Percentiles rank a stretch among this genome's conserved stretches.
Conservation (phyloP, 148 eudicot genomes). For the Nepenthes gracilis region DNA sequence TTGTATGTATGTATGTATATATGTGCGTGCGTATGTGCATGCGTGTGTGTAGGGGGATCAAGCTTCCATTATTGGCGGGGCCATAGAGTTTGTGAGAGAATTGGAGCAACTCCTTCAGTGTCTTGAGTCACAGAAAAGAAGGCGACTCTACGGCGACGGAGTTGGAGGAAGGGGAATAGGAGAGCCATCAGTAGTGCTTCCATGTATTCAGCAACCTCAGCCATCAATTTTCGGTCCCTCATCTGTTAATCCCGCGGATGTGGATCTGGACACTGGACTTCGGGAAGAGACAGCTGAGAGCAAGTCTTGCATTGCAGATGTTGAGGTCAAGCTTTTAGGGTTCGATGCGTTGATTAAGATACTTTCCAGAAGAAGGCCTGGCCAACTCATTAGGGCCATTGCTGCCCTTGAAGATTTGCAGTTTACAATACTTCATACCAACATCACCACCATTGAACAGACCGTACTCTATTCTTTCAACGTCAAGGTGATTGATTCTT, state of each 20-base stretch:
- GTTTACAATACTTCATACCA: slow-evolving; percentile 75
- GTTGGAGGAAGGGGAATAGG: slow-evolving; percentile 18
- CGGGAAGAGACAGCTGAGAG: slow-evolving; percentile 72
- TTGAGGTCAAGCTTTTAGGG: slow-evolving; percentile 82
- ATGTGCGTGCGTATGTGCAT: background rate
- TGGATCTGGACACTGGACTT: slow-evolving; percentile 32
- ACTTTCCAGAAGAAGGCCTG: slow-evolving; percentile 69
- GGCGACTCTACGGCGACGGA: slow-evolving; percentile 41
- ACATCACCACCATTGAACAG: slow-evolving; percentile 90
- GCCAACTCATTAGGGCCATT: slow-evolving; percentile 70
- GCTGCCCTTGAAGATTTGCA: slow-evolving; percentile 84
- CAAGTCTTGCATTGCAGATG: slow-evolving; percentile 76
- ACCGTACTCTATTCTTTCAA: slow-evolving; percentile 96
- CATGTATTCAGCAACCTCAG: slow-evolving; percentile 9
- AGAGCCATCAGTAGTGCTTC: slow-evolving; percentile 18
- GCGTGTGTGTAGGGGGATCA: slow-evolving; percentile 67
- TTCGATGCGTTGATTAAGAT: slow-evolving; percentile 89
- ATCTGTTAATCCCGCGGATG: slow-evolving; percentile 3
- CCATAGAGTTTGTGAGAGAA: slow-evolving; percentile 89
- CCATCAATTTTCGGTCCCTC: background rate
- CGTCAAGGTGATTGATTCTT: slow-evolving; percentile 39
- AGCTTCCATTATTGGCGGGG: slow-evolving; percentile 94
- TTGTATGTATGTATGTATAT: too few relatives aligned
- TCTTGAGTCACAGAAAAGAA: slow-evolving; percentile 84
- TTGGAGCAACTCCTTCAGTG: slow-evolving; percentile 88